phyloP scores from a whole-genome alignment of 2,329 filamentous ascomycete species.

The Aspergillus luchuensis region DNA sequence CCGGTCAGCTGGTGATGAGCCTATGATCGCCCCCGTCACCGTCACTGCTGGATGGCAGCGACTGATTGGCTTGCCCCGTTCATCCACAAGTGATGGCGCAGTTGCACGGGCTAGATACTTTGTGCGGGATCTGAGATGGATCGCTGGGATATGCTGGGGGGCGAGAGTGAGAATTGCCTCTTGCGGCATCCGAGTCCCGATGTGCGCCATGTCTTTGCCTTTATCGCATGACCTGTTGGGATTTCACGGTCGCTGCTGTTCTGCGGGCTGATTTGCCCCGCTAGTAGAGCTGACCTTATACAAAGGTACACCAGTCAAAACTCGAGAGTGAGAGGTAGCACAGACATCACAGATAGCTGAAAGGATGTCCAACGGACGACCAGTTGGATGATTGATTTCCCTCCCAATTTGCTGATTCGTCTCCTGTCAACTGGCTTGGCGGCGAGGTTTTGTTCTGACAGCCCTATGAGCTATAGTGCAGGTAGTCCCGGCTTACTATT shows the following conservation, averaged over 20 bases:
- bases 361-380: too few species aligned
- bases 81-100: neutral
- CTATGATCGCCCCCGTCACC: conserved; percentile 18
- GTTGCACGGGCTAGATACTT: too few species aligned
- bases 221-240: neutral
- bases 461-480: neutral
- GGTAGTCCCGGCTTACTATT: neutral
- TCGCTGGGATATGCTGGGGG: neutral
- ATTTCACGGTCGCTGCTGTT: neutral
- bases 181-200: neutral
- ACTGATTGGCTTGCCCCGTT: too few species aligned
- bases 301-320: neutral
- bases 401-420: neutral
- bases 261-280: neutral
- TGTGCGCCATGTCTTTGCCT: neutral
- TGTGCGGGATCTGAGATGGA: neutral
- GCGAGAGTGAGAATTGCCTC: neutral
- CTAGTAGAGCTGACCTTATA: neutral
- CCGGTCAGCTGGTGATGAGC: conserved; percentile 11
- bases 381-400: too few species aligned
- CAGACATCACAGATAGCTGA: too few species aligned
- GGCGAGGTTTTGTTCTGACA: too few species aligned
- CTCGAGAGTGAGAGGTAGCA: neutral
- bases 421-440: neutral
- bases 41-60: neutral